A percentile compares a stretch with the other conserved stretches of the same genome.
Conservation (phyloP, 2,329 filamentous ascomycete genomes). For the Eurotiales sp. region DNA sequence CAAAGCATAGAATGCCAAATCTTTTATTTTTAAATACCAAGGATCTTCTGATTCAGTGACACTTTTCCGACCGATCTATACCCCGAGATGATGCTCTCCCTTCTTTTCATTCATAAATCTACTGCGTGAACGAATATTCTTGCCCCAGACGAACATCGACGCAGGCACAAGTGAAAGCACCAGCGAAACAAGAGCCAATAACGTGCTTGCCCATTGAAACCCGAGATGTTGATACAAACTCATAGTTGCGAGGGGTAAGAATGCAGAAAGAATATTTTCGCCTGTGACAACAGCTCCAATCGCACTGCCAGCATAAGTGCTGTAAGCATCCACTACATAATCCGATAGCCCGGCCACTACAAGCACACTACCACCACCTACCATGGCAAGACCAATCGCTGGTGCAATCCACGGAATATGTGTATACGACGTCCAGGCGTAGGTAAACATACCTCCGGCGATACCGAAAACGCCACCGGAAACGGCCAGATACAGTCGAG, state of each 20-base stretch:
- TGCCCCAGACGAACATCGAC: slow-evolving; percentile 37
- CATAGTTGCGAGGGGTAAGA: slow-evolving; percentile 40
- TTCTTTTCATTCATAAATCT: slow-evolving; percentile 19
- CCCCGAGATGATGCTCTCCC: too few relatives aligned
- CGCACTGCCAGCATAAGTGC: slow-evolving; percentile 46
- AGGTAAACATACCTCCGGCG: slow-evolving; percentile 34
- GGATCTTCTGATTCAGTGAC: too few relatives aligned
- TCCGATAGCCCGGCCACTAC: slow-evolving; percentile 48
- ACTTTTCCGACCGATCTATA: too few relatives aligned
- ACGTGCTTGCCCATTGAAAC: slow-evolving; percentile 38
- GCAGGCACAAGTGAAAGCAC: slow-evolving; percentile 32
- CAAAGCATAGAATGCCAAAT: too few relatives aligned
- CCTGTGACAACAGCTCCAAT: slow-evolving; percentile 44
- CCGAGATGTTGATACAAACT: slow-evolving; percentile 34
- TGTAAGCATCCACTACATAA: slow-evolving; percentile 49
- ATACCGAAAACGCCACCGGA: slow-evolving; percentile 37
- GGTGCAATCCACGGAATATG: slow-evolving; percentile 35
- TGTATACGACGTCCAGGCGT: slow-evolving; percentile 33
- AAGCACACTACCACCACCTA: slow-evolving; percentile 39
- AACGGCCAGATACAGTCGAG: slow-evolving; percentile 31
- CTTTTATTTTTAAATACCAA: too few relatives aligned
- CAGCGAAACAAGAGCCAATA: slow-evolving; percentile 39
- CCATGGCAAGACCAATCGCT: slow-evolving; percentile 31
- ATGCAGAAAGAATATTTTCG: slow-evolving; percentile 42
- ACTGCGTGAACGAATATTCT: slow-evolving; percentile 28